Percentiles rank a stretch among this genome's conserved stretches.
phyloP scores from a whole-genome alignment of 2,329 filamentous ascomycete species.

The Seiridium cupressi region DNA sequence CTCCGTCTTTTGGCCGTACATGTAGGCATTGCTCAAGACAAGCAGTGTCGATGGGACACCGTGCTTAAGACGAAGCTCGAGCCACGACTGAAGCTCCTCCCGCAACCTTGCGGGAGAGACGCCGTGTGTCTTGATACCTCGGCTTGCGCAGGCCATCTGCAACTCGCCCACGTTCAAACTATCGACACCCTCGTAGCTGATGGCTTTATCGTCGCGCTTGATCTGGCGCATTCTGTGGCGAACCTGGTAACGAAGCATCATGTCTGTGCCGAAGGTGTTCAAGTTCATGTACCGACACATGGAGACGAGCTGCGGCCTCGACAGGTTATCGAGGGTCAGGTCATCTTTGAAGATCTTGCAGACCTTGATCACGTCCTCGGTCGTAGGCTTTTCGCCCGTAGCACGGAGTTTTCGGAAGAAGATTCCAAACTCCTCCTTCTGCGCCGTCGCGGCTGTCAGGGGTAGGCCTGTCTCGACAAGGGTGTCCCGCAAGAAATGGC shows the following conservation, averaged over 20 bases:
- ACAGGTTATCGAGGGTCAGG: slow-evolving; percentile 93
- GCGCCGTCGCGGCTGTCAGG: slow-evolving; percentile 77
- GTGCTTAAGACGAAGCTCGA: slow-evolving; percentile 88
- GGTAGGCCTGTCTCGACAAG: slow-evolving; percentile 92
- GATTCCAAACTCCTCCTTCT: slow-evolving; percentile 89
- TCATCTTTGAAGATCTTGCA: slow-evolving; percentile 99
- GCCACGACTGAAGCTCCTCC: slow-evolving; percentile 89
- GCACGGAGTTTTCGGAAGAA: slow-evolving; percentile 96
- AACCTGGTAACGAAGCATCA: slow-evolving; percentile 95
- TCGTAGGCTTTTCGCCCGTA: slow-evolving; percentile 85
- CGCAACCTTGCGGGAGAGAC: slow-evolving; percentile 85
- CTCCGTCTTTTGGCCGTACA: slow-evolving; percentile 75
- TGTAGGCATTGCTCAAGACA: slow-evolving; percentile 95
- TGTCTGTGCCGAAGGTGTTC: slow-evolving; percentile 94
- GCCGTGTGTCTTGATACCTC: slow-evolving; percentile 89
- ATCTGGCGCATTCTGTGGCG: slow-evolving; percentile 98
- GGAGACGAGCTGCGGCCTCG: slow-evolving; percentile 88
- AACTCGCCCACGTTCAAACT: slow-evolving; percentile 91
- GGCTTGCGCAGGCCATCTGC: slow-evolving; percentile 86
- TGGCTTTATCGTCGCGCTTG: slow-evolving; percentile 95
- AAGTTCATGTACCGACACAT: slow-evolving; percentile 99
- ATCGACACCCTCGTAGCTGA: slow-evolving; percentile 90
- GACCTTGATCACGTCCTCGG: slow-evolving; percentile 93
- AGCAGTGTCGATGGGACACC: slow-evolving; percentile 95
- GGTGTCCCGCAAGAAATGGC: slow-evolving; percentile 82